Percentiles rank a stretch among this genome's conserved stretches.
These are phyloP conservation scores for Exophiala spinifera DNA, from an alignment of 2,329 filamentous ascomycete species.

Conservation along the genomic window DNA sequence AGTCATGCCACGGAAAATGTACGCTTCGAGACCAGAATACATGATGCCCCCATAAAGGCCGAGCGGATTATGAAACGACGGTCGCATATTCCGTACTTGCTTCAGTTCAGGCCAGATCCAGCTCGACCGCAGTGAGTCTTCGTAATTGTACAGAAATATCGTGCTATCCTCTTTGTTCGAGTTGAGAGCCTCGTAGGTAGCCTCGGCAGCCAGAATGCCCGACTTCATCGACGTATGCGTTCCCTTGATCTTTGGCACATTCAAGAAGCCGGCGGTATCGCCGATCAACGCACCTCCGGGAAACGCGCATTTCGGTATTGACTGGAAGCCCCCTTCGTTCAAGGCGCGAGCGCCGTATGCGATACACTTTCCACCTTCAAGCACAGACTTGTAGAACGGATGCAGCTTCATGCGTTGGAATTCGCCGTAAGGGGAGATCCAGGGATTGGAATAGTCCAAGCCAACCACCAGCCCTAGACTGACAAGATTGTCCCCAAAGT, in stretches of 20 bases:
- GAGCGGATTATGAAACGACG: slow-evolving; percentile 84
- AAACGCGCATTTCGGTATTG: slow-evolving; percentile 94
- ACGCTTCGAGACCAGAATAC: slow-evolving; percentile 92
- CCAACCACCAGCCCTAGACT: slow-evolving; percentile 87
- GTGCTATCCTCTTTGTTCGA: slow-evolving; percentile 53
- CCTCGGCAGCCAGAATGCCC: slow-evolving; percentile 92
- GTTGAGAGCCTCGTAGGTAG: slow-evolving; percentile 73
- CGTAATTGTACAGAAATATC: slow-evolving; percentile 92
- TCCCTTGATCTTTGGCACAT: slow-evolving; percentile 97
- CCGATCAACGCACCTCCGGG: slow-evolving; percentile 93
- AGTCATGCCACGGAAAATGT: slow-evolving; percentile 74
- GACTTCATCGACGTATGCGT: slow-evolving; percentile 98
- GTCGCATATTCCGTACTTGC: slow-evolving; percentile 95
- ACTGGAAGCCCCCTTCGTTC: slow-evolving; percentile 94
- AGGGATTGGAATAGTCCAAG: slow-evolving; percentile 93
- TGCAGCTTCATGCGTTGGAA: slow-evolving; percentile 99
- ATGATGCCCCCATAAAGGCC: slow-evolving; percentile 85
- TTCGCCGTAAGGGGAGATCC: slow-evolving; percentile 90
- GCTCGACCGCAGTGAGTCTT: slow-evolving; percentile 79
- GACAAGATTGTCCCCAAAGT: slow-evolving; percentile 96
- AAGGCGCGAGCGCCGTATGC: slow-evolving; percentile 91
- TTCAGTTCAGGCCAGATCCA: slow-evolving; percentile 91
- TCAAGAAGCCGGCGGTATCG: slow-evolving; percentile 93
- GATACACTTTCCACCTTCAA: slow-evolving; percentile 97
- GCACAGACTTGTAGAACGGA: slow-evolving; percentile 76